Evolutionary conservation across 2,329 filamentous ascomycete species (phyloP).

Genomic region (Falciphora oryzae): DNA sequence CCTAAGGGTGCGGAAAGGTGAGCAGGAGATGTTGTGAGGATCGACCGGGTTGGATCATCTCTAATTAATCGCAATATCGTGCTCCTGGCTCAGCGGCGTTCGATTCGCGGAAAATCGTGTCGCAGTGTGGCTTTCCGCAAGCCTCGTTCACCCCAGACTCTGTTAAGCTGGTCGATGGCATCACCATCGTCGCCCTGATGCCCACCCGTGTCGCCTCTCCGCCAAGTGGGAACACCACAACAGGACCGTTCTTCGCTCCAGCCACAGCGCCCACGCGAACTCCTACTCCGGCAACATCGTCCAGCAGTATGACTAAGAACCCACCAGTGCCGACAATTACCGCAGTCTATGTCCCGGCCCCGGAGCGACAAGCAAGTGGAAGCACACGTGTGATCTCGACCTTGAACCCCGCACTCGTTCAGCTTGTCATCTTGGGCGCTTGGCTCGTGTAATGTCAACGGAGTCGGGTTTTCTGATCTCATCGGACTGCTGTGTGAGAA

Average conservation of each 20-base stretch:
- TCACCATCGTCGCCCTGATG: conserved; percentile 13
- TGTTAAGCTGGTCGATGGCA: conserved; percentile 1
- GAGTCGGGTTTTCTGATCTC: not conserved
- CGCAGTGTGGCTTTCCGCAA: conserved; percentile 10
- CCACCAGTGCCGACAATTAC: not conserved
- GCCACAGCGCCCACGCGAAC: not conserved
- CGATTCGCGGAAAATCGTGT: conserved; percentile 10
- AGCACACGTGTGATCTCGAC: not conserved
- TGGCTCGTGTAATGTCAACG: not conserved
- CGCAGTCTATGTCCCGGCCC: not conserved
- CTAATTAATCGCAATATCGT: not conserved
- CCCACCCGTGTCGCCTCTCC: conserved; percentile 5
- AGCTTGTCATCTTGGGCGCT: not conserved
- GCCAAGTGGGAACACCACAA: too few species aligned
- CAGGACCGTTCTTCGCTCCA: not conserved
- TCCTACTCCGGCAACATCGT: not conserved
- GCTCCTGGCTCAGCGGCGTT: not conserved
- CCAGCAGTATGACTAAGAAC: too few species aligned
- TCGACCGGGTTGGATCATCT: not conserved
- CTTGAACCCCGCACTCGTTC: not conserved
- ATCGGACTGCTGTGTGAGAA: not conserved
- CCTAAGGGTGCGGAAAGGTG: not conserved
- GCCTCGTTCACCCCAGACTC: conserved; percentile 8
- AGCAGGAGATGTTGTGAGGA: not conserved
- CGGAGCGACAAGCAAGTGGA: not conserved